Evolutionary conservation across 2,329 filamentous ascomycete genomes (phyloP).

Genomic region (Fusarium liriodendri): DNA sequence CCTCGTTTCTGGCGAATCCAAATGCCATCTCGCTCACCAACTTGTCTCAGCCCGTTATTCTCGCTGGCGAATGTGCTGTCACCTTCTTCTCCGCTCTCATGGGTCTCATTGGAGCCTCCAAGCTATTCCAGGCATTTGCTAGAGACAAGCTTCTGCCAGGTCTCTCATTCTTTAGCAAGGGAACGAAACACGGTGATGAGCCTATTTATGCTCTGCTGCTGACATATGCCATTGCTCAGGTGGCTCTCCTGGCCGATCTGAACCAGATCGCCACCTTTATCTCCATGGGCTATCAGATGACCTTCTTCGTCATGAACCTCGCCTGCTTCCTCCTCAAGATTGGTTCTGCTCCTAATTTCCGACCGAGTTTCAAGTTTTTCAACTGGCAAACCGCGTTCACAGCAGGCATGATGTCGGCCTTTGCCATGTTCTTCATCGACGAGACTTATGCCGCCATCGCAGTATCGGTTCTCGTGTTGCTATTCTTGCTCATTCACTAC

Average conservation of each 20-base stretch:
- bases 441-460: conserved; percentile 82
- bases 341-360: conserved; percentile 88
- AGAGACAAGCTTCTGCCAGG: conserved; percentile 84
- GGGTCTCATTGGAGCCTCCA: conserved; percentile 87
- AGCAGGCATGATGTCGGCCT: conserved; percentile 80
- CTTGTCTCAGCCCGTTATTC: conserved; percentile 76
- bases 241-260: conserved; percentile 84
- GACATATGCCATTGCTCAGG: conserved; percentile 80
- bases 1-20: conserved; percentile 78
- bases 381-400: conserved; percentile 84
- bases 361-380: conserved; percentile 90
- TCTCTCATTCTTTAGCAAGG: conserved; percentile 77
- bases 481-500: conserved; percentile 89
- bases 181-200: conserved; percentile 77
- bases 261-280: conserved; percentile 92
- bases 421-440: conserved; percentile 92
- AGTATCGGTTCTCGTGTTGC: conserved; percentile 76
- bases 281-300: conserved; percentile 94
- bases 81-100: conserved; percentile 88
- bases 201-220: conserved; percentile 81
- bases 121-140: conserved; percentile 85
- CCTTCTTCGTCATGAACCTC: conserved; percentile 88
- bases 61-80: conserved; percentile 85
- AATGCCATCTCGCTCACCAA: conserved; percentile 88
- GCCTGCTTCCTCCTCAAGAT: conserved; percentile 90